Evolutionary conservation across 2,329 filamentous ascomycete species (phyloP).

Genomic region (Phialocephala sp.): DNA sequence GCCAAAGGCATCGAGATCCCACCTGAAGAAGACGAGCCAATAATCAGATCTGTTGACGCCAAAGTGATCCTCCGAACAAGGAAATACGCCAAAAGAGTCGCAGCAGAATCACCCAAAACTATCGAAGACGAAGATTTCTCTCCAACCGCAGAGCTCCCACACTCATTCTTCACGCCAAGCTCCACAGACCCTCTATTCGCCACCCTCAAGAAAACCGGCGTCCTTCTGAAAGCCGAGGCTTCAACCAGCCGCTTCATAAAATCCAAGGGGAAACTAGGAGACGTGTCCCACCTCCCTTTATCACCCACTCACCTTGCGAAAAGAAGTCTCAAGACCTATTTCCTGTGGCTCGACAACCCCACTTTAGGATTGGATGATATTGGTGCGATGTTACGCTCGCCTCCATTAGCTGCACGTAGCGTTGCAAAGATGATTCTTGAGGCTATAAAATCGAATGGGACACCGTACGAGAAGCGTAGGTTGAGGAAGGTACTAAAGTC

Average conservation of each 20-base stretch:
- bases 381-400: conserved; percentile 61
- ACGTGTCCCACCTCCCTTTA: conserved; percentile 26
- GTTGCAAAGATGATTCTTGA: conserved; percentile 65
- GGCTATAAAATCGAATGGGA: conserved; percentile 55
- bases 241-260: not conserved
- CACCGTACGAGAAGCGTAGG: conserved; percentile 55
- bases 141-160: not conserved
- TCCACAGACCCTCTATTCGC: too few relatives aligned
- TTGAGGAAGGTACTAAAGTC: conserved; percentile 50
- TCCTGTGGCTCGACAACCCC: conserved; percentile 64
- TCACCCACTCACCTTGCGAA: conserved; percentile 18
- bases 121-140: not conserved
- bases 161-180: not conserved
- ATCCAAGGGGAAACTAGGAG: not conserved
- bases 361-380: conserved; percentile 55
- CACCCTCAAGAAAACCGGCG: not conserved
- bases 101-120: not conserved
- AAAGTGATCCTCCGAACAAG: not conserved
- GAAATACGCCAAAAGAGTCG: not conserved
- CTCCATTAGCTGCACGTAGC: conserved; percentile 61
- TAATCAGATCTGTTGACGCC: conserved; percentile 29
- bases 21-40: conserved; percentile 36
- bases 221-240: not conserved
- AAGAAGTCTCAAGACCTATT: conserved; percentile 56
- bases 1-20: conserved; percentile 49